Evolutionary conservation across 129 eudicot genomes (phyloP).

Genomic region (Calendula officinalis): DNA sequence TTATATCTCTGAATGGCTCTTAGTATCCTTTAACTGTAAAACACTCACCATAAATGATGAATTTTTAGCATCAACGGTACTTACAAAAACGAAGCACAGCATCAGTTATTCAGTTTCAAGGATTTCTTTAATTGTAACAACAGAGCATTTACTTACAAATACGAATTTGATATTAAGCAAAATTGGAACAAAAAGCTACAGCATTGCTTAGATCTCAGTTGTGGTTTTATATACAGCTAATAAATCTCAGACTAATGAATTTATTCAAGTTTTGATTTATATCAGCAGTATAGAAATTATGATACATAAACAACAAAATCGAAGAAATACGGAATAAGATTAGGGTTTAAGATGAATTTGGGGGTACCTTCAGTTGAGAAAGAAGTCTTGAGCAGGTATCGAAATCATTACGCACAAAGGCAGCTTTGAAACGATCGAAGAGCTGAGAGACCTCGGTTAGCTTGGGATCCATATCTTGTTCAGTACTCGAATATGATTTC

Average conservation of each 20-base stretch:
- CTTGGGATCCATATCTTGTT: slow-evolving; percentile 66
- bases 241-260: neutral
- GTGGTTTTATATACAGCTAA: neutral
- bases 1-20: no score
- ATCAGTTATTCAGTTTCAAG: slow-evolving; percentile 9
- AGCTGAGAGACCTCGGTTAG: slow-evolving; percentile 57
- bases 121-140: neutral
- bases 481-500: neutral
- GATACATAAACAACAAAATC: neutral
- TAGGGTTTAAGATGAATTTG: slow-evolving; percentile 16
- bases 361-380: slow-evolving; percentile 75
- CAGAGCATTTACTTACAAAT: neutral
- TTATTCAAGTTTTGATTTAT: neutral
- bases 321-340: neutral
- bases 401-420: slow-evolving; percentile 61
- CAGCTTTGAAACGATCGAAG: slow-evolving; percentile 84
- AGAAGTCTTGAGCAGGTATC: slow-evolving; percentile 60
- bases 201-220: slow-evolving; percentile 23
- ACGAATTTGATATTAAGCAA: neutral
- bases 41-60: no score
- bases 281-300: neutral
- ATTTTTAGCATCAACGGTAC: no score
- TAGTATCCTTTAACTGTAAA: no score
- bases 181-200: neutral
- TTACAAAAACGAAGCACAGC: no score